Base-by-base conservation (phyloP, 805 yeast species). In the Lachancea meyersii region DNA sequence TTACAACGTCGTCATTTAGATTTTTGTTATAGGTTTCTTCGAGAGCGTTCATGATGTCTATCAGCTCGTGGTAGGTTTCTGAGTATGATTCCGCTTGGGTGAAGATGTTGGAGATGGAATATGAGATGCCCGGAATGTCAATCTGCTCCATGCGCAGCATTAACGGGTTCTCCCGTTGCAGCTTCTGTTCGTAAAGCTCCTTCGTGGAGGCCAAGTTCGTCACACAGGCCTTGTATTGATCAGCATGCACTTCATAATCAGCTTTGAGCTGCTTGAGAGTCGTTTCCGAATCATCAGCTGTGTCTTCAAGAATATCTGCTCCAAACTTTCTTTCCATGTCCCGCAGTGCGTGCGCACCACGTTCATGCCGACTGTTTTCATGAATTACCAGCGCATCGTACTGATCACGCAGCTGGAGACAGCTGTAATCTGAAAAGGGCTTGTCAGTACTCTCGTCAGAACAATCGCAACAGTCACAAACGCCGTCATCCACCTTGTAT, bases 401-500 rank as follows among this genome's bases (percentile, higher is more conserved):
- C 24, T 50, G 46, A 6, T 51, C 43, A 27, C 58, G 50, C 34
- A 69, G 49, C 27, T 55, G 56, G 16, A 21, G n/a, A 27, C 48
- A 46, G 44, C 38, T 35, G 26, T 20, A 23, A n/a, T 14, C 35
- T 4, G 35, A 9, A 4, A 18, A n/a, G 3, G 31, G 5, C 8
- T 16, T 16, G 11, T 16, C 38, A 41, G 65, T 13, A 13, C 17
- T 10, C 60, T 93, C 98, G 63, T 93, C 98, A 1, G 87, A 75
- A 7, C 98, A 97, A 64, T 93, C 98, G 64, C 98, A 93, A 63
- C 98, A 93, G 59, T 93, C 98, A 66, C 98, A 93, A 2, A 82
- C 79, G 0, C 97, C 97, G 63, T 93, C 98, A 53, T 82, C 79
- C 14, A 93, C 84, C 45, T 79, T 73, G 53, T 69, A 76, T 6